Percentiles rank a stretch among this genome's conserved stretches.
Conservation (phyloP, 345 rosid genomes). For the Lenwebbia sp. region DNA sequence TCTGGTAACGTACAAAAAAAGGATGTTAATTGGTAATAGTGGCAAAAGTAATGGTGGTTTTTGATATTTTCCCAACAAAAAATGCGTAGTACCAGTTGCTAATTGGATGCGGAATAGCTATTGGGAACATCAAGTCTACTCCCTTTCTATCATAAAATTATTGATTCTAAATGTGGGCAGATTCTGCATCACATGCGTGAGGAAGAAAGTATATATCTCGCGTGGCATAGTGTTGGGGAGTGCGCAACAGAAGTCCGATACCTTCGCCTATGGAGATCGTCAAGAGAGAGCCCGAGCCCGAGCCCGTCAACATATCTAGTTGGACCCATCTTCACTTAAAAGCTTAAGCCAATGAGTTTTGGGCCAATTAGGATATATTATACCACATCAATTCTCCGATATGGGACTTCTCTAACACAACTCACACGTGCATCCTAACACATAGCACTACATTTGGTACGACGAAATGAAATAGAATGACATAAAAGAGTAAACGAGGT, state of each 20-base stretch:
- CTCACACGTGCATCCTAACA: no score
- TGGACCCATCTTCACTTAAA: no score
- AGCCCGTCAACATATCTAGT: no score
- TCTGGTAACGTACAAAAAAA: background rate
- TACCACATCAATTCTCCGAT: no score
- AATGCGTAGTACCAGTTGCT: background rate
- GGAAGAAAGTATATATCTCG: background rate
- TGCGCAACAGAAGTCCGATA: no score
- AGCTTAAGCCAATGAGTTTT: no score
- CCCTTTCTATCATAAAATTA: background rate
- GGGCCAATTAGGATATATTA: no score
- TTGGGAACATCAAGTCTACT: background rate
- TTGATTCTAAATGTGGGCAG: background rate
- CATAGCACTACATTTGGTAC: background rate
- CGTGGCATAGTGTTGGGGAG: no score
- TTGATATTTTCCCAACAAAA: background rate
- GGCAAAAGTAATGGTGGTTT: background rate
- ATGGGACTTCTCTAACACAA: no score
- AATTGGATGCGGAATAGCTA: background rate
- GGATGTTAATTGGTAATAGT: background rate
- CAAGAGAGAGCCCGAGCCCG: no score
- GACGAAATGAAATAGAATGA: background rate
- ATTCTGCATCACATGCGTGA: background rate
- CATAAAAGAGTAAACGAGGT: background rate
- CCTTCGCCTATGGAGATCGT: no score